Evolutionary conservation across 2,329 filamentous ascomycete genomes (phyloP).

Genomic region (Phyllachora maydis): DNA sequence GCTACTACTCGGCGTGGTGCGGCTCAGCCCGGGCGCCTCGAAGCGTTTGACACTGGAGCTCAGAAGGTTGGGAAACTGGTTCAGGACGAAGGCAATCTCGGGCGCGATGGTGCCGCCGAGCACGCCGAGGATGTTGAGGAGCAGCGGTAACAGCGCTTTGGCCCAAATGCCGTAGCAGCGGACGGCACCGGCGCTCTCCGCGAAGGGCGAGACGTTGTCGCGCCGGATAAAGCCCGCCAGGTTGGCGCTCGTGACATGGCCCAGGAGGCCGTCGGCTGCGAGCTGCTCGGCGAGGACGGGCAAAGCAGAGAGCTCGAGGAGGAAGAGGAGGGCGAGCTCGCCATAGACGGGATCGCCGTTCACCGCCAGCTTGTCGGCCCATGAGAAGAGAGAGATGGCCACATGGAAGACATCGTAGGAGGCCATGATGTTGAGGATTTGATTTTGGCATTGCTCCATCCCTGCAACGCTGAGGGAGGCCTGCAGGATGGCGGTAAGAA

Average conservation of each 20-base stretch:
- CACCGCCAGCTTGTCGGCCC: slow-evolving; percentile 66
- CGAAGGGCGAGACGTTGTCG: slow-evolving; percentile 54
- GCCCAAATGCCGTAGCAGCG: slow-evolving; percentile 83
- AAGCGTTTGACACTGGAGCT: slow-evolving; percentile 51
- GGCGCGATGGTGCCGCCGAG: slow-evolving; percentile 65
- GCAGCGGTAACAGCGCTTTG: slow-evolving; percentile 67
- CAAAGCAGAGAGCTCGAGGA: slow-evolving; percentile 71
- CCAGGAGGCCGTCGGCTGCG: slow-evolving; percentile 67
- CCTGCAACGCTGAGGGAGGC: slow-evolving; percentile 62
- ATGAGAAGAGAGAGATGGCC: slow-evolving; percentile 75
- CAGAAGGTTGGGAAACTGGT: slow-evolving; percentile 70
- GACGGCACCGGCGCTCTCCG: slow-evolving; percentile 42
- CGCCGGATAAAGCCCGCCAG: slow-evolving; percentile 60
- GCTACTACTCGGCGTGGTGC: slow-evolving; percentile 22
- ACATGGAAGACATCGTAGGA: slow-evolving; percentile 59
- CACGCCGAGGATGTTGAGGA: slow-evolving; percentile 69
- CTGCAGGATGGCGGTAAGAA: slow-evolving; percentile 76
- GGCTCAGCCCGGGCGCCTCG: slow-evolving; percentile 34
- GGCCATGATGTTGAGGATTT: slow-evolving; percentile 49
- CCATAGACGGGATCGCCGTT: slow-evolving; percentile 79
- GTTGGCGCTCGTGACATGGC: slow-evolving; percentile 59
- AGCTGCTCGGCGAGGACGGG: slow-evolving; percentile 72
- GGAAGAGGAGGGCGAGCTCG: slow-evolving; percentile 73
- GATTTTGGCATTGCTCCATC: slow-evolving; percentile 48
- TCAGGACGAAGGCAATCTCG: slow-evolving; percentile 73